Evolutionary conservation across 2,329 filamentous ascomycete species (phyloP).

Genomic region (Uncinocarpus reesii): DNA sequence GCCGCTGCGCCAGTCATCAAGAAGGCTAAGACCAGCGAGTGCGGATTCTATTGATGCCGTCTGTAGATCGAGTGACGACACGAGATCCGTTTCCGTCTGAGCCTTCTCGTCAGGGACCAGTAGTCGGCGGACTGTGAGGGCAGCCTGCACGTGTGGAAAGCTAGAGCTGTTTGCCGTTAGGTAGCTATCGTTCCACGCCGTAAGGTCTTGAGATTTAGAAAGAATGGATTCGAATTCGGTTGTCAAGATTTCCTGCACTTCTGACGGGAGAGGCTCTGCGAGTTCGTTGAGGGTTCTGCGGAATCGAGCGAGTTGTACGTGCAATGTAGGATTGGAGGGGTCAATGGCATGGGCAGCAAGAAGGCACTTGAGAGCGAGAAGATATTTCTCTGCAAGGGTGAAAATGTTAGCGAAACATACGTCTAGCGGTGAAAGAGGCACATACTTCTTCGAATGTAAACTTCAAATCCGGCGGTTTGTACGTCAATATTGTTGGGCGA

Average conservation of each 20-base stretch:
- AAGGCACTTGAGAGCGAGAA: slow-evolving; percentile 79
- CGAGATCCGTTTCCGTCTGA: slow-evolving; percentile 52
- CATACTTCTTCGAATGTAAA: slow-evolving; percentile 75
- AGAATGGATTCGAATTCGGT: slow-evolving; percentile 55
- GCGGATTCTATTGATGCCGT: slow-evolving; percentile 48
- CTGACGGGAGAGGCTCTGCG: slow-evolving; percentile 50
- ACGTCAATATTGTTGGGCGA: slow-evolving; percentile 70
- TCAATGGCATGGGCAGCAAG: slow-evolving; percentile 62
- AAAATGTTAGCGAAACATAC: not conserved
- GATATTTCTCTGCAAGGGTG: slow-evolving; percentile 58
- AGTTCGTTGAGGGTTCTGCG: slow-evolving; percentile 50
- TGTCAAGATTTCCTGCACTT: slow-evolving; percentile 60
- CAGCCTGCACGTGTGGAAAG: slow-evolving; percentile 53
- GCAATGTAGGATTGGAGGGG: slow-evolving; percentile 57
- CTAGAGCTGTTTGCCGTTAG: slow-evolving; percentile 52
- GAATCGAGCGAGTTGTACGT: slow-evolving; percentile 64
- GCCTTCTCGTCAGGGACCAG: slow-evolving; percentile 49
- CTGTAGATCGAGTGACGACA: slow-evolving; percentile 46
- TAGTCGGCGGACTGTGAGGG: slow-evolving; percentile 49
- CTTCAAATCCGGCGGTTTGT: slow-evolving; percentile 80
- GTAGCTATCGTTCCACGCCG: slow-evolving; percentile 58
- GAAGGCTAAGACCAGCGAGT: slow-evolving; percentile 42
- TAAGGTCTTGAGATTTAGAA: slow-evolving; percentile 46
- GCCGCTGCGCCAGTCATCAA: slow-evolving; percentile 44
- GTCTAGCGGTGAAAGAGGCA: slow-evolving; percentile 5